Base-by-base conservation (phyloP, 345 rosid genomes). In the Orychophragmus violaceus region DNA sequence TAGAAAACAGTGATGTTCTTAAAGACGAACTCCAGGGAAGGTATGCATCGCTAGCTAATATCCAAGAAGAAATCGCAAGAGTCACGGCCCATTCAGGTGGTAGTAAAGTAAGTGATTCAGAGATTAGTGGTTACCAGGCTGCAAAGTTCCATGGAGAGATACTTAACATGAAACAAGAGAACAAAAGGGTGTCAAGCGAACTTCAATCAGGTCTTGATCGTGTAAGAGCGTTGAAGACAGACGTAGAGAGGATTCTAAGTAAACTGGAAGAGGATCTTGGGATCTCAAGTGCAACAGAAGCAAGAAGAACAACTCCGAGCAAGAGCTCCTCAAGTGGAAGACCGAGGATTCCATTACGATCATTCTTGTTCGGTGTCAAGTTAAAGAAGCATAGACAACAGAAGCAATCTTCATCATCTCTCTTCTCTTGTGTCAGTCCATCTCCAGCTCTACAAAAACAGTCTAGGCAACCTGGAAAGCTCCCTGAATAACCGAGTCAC, bases 361-460 rank as follows among this genome's bases (percentile, higher is more conserved):
- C 91, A 5, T 90, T 93, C 87, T 69, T 90, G 66, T 93, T 90
- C n/a, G 98, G 98, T 53, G 91, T 80, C 17, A 93, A 85, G 81
- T 67, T 82, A 59, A 93, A 84, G 87, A 86, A 69, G 77, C 70
- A 75, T 30, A 81, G 53, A 71, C 66, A 75, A 21, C 68, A 72
- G 53, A 86, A 75, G 78, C 76, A 78, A 25, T 82, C 90, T 11
- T 5, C 74, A 8, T 5, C 73, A 42, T 74, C 78, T 1, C 54
- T 84, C 61, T 87, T 91, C 74, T 73, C 94, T 9, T 85, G 96
- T 52, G 79, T 77, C 61, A 79, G 51, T 77, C 88, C 96, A 39
- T 51, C 70, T 35, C 88, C 96, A 49, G 68, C 68, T 41, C 52
- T 85, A 77, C 81, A 77, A 54, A 87, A 76, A 74, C 87, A 82